Base-by-base conservation (phyloP, 2,329 filamentous ascomycete genomes). In the Apiospora saccharicola region DNA sequence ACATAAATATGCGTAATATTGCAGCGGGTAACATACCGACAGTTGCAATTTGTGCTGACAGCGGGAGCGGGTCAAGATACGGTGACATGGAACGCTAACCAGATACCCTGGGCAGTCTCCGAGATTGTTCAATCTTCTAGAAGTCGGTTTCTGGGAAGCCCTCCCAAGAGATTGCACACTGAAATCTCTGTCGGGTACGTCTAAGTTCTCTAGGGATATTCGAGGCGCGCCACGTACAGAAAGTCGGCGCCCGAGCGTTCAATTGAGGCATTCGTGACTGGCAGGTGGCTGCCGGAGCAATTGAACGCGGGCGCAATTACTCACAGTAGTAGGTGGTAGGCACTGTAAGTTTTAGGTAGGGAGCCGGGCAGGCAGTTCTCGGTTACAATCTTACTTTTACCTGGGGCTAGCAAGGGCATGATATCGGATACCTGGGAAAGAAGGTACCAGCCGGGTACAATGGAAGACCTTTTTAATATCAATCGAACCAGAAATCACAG, bases 11-110 rank as follows among this genome's bases (percentile, higher is more conserved):
- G 57, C 41, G 34, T 64, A 64, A 64, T 64, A 64, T 41, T 64
- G 57, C 57, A 24, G 57, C 57, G 57, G 57, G 57, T 41, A 64
- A 64, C 57, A 37, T 64, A 64, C 57, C 57, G 57, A 64, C 57
- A 37, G 57, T 64, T 64, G 34, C 57, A 41, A 51, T 51, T n/a
- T 51, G 49, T n/a, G 57, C 57, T 64, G 57, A 64, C 57, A 64
- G 57, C 57, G 57, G 57, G 57, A 64, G 57, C 34, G 57, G 57
- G 34, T 64, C 57, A 41, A n/a, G 57, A 64, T 64, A 64, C 57
- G 57, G 57, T 64, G 57, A 24, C 57, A 64, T 41, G 57, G 57
- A 64, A 41, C 57, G 34, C 57, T 64, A 64, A 13, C 19, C 12
- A 41, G 57, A 64, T 64, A 41, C 41, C 34, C 57, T 64, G 57